phyloP scores from a whole-genome alignment of 2,329 filamentous ascomycete genomes.

The Diaporthe aspalathi region DNA sequence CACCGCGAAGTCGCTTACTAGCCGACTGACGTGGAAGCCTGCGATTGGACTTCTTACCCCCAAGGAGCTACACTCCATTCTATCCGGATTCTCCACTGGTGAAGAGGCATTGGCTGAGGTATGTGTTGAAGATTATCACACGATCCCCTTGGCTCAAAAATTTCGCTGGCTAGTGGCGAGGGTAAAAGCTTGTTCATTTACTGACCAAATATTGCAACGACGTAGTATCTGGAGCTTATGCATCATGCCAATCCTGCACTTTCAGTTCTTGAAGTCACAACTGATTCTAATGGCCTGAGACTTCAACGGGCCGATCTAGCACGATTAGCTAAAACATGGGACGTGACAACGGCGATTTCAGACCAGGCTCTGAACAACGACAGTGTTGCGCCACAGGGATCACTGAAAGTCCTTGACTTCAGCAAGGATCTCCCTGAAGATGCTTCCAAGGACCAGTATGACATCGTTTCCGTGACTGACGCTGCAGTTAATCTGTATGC shows the following conservation, averaged over 20 bases:
- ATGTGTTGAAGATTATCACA: not conserved
- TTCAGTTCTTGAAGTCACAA: constrained; percentile 30
- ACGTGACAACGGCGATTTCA: not conserved
- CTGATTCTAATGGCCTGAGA: not conserved
- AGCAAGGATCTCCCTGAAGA: not conserved
- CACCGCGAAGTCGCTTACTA: not conserved
- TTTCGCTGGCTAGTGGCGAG: not conserved
- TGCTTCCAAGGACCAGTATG: not conserved
- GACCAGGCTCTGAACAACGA: not conserved
- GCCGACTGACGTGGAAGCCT: not conserved
- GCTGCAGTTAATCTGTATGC: not conserved
- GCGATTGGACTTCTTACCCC: constrained; percentile 1
- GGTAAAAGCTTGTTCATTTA: not conserved
- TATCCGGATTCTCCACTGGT: not conserved
- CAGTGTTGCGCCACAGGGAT: not conserved
- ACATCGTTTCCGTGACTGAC: not conserved
- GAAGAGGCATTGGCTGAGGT: not conserved
- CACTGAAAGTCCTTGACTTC: not conserved
- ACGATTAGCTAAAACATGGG: constrained; percentile 13
- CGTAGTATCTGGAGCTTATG: constrained; percentile 27
- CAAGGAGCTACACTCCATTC: not conserved
- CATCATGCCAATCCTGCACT: constrained; percentile 29
- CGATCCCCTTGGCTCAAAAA: fast-evolving
- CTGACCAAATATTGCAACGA: not conserved
- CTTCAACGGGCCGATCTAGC: not conserved